Conservation (phyloP, 208 protist genomes). For the Leishmania martiniquensis region DNA sequence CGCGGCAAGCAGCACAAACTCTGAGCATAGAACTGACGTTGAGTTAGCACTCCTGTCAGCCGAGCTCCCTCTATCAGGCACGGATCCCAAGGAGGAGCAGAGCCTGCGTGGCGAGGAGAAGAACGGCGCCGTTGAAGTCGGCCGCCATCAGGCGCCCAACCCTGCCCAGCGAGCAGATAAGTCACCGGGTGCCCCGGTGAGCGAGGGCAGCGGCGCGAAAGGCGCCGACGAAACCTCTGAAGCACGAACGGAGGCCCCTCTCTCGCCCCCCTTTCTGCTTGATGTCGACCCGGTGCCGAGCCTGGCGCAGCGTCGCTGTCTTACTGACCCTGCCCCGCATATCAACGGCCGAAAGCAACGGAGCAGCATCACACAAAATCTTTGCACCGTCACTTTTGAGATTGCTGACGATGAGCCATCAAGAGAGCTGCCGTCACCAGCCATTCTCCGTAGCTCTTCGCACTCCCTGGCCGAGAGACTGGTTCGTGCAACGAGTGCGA, state of each 20-base stretch:
- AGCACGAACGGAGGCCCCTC: background rate
- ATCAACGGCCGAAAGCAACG: slow-evolving; percentile 3
- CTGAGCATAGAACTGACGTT: background rate
- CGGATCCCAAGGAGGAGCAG: background rate
- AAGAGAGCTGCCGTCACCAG: background rate
- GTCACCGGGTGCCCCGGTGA: background rate
- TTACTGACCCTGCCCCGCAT: slow-evolving; percentile 7
- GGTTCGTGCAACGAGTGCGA: background rate
- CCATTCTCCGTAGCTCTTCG: background rate
- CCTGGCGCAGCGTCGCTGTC: background rate
- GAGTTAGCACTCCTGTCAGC: background rate
- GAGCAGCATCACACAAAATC: background rate
- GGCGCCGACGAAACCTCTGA: background rate
- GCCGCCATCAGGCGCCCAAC: background rate
- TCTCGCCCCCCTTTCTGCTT: background rate
- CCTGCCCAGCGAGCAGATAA: background rate
- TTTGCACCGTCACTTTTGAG: background rate
- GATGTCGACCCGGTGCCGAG: background rate
- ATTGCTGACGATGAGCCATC: background rate
- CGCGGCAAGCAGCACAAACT: background rate
- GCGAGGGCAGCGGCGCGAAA: no score
- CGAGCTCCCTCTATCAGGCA: background rate
- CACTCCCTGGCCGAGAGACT: background rate
- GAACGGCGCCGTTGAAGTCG: background rate
- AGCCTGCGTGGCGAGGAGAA: background rate